These are phyloP conservation scores for Physocladia obscura DNA, from an alignment of 192 early-diverging fungal species.

Conservation along the genomic window DNA sequence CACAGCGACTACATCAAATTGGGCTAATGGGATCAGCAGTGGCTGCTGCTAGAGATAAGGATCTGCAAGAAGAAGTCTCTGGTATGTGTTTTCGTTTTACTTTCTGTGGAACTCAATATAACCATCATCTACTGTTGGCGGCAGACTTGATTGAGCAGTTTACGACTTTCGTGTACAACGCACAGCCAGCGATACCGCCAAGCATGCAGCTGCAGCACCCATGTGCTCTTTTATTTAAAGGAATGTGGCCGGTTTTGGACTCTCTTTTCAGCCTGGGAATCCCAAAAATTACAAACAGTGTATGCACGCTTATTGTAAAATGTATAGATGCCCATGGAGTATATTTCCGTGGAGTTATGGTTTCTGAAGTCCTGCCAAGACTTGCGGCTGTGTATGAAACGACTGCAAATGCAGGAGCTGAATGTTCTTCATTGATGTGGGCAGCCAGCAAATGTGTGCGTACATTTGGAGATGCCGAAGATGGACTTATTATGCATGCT, in stretches of 20 bases:
- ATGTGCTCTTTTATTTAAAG: conserved; percentile 60
- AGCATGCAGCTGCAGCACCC: conserved; percentile 56
- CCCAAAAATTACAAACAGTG: conserved; percentile 40
- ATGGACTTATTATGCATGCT: conserved; percentile 49
- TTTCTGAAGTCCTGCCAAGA: conserved; percentile 59
- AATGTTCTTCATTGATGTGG: conserved; percentile 78
- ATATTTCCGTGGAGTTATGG: conserved; percentile 56
- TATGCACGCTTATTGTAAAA: conserved; percentile 58
- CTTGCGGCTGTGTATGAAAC: conserved; percentile 68
- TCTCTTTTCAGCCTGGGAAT: conserved; percentile 55
- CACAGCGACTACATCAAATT: conserved; percentile 67
- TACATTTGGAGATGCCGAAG: conserved; percentile 61
- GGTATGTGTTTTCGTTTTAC: conserved; percentile 13
- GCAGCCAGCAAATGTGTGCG: conserved; percentile 65
- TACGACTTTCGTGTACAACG: conserved; percentile 58
- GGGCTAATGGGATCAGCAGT: conserved; percentile 28
- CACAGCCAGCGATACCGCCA: conserved; percentile 48
- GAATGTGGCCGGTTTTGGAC: conserved; percentile 76
- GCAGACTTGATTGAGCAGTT: conserved; percentile 60
- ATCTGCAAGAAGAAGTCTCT: conserved; percentile 36
- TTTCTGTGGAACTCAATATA: too few species aligned
- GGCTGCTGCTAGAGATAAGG: conserved; percentile 38
- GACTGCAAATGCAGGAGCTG: too few species aligned
- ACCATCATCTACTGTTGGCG: too few species aligned
- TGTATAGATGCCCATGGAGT: conserved; percentile 58